These are phyloP conservation scores for Bassia scoparia DNA, from an alignment of 148 eudicot species.

Conservation along the genomic window DNA sequence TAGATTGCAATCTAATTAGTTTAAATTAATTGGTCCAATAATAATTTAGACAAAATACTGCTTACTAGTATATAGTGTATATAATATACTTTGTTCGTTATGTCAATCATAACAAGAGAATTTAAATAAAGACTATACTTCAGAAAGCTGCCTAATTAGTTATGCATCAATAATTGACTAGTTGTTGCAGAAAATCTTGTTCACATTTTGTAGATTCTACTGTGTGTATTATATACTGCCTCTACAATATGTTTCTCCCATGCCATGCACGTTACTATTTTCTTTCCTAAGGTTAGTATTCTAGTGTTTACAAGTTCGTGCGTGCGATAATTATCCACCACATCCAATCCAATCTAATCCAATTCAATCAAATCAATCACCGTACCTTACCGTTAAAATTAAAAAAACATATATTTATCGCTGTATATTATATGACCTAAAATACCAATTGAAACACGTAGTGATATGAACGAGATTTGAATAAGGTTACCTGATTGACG, in stretches of 20 bases:
- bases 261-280: conserved; percentile 22
- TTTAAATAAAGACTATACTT: neutral
- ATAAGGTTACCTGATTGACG: conserved; percentile 54
- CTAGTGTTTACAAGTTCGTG: neutral
- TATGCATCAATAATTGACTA: neutral
- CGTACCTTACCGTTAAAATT: neutral
- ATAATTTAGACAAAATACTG: neutral
- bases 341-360: too few species aligned
- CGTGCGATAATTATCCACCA: too few species aligned
- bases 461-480: neutral
- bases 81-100: neutral
- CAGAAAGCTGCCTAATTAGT: conserved; percentile 12
- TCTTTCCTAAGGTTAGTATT: neutral
- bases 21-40: neutral
- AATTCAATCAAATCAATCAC: conserved; percentile 7
- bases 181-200: neutral
- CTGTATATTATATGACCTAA: too few species aligned
- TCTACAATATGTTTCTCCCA: neutral
- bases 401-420: neutral
- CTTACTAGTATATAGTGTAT: neutral
- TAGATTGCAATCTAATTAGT: neutral
- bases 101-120: neutral
- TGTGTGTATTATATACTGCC: too few species aligned
- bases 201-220: neutral
- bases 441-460: too few species aligned